Evolutionary conservation across 805 yeast species (phyloP).

Genomic region (Candida patagonica): DNA sequence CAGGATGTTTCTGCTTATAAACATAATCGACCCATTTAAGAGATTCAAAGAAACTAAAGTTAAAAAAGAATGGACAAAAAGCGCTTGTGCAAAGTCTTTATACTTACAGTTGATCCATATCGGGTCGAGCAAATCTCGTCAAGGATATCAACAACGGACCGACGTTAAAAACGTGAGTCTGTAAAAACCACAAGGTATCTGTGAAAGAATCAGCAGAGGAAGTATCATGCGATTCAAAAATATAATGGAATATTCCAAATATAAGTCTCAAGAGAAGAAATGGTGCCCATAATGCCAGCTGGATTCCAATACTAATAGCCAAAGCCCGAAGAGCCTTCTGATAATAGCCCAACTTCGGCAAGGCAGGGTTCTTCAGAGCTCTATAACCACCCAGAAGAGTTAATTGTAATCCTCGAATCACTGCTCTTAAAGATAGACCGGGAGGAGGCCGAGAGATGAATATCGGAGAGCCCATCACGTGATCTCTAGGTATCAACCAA

Average conservation of each 20-base stretch:
- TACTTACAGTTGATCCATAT: slow-evolving; percentile 30
- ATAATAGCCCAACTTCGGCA: slow-evolving; percentile 31
- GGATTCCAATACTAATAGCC: slow-evolving; percentile 31
- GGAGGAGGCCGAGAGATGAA: slow-evolving; percentile 50
- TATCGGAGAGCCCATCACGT: slow-evolving; percentile 58
- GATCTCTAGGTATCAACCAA: too few species aligned
- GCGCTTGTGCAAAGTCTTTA: too few species aligned
- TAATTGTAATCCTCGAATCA: slow-evolving; percentile 46
- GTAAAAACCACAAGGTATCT: slow-evolving; percentile 26
- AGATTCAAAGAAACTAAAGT: slow-evolving; percentile 27
- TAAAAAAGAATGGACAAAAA: too few species aligned
- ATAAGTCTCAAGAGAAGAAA: slow-evolving; percentile 16
- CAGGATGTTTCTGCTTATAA: slow-evolving; percentile 35
- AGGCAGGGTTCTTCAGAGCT: slow-evolving; percentile 36
- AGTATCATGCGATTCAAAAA: slow-evolving; percentile 13
- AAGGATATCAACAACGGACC: slow-evolving; percentile 34
- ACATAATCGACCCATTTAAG: slow-evolving; percentile 33
- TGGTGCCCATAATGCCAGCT: slow-evolving; percentile 28
- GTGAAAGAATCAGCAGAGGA: slow-evolving; percentile 17
- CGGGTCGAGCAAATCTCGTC: slow-evolving; percentile 30
- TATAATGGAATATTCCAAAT: slow-evolving; percentile 18
- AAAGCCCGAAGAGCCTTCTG: slow-evolving; percentile 30
- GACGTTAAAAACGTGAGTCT: slow-evolving; percentile 32
- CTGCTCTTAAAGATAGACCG: slow-evolving; percentile 40
- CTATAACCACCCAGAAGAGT: slow-evolving; percentile 42